A percentile compares a stretch with the other conserved stretches of the same genome.
Evolutionary conservation across 169 alveolate species (phyloP).

Genomic region (Plasmodium malariae): DNA sequence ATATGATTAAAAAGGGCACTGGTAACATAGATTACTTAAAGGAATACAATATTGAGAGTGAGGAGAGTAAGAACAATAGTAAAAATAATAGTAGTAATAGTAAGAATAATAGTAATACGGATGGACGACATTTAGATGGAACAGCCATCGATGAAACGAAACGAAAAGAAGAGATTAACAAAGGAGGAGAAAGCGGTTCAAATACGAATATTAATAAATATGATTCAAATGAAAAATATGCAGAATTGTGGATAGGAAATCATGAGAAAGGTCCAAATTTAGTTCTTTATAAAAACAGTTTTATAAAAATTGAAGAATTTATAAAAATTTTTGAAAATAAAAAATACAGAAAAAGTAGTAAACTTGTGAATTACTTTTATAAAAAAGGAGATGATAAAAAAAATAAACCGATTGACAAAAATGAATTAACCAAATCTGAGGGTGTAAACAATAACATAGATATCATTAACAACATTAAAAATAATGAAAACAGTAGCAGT

Average conservation of each 20-base stretch:
- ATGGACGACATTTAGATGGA: not conserved
- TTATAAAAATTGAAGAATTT: slow-evolving; percentile 41
- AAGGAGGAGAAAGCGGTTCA: not conserved
- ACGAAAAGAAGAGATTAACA: not conserved
- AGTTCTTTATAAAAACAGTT: slow-evolving; percentile 49
- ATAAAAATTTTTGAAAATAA: slow-evolving; percentile 35
- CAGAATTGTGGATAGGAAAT: slow-evolving; percentile 86
- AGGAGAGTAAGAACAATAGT: not conserved
- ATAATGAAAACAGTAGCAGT: too few species aligned
- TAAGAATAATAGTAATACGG: not conserved
- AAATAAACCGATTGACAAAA: slow-evolving; percentile 7
- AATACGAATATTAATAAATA: not conserved
- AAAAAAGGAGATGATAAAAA: slow-evolving; percentile 19
- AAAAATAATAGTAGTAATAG: not conserved
- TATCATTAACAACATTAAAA: too few species aligned
- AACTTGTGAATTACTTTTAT: slow-evolving; percentile 2
- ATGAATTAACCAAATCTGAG: slow-evolving; percentile 17
- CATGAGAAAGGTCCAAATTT: slow-evolving; percentile 82
- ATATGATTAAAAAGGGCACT: slow-evolving; percentile 41
- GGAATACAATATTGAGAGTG: slow-evolving; percentile 14
- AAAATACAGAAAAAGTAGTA: slow-evolving; percentile 23
- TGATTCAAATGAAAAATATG: slow-evolving; percentile 45
- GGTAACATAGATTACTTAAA: slow-evolving; percentile 21
- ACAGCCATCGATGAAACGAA: not conserved
- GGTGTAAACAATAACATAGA: not conserved